These are phyloP conservation scores for Striga asiatica DNA, from an alignment of 257 asterid species.

Conservation along the genomic window DNA sequence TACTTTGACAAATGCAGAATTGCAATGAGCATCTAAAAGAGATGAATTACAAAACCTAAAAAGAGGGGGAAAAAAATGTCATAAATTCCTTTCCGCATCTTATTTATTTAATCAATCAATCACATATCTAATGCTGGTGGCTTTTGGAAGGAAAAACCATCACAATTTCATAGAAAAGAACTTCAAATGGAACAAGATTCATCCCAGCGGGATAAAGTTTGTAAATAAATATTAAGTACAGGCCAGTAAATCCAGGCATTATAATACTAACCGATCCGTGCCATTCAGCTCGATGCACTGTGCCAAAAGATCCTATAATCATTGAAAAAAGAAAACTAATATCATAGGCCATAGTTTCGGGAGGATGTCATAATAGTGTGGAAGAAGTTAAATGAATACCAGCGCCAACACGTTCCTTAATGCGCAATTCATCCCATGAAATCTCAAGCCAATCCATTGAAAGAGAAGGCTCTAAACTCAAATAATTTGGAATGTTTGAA, in stretches of 20 bases:
- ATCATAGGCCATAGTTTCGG: slow-evolving; percentile 11
- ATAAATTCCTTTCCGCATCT: not conserved
- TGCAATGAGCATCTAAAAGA: not conserved
- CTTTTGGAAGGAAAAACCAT: not conserved
- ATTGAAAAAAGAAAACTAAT: not conserved
- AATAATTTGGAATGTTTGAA: slow-evolving; percentile 48
- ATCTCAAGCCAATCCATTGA: slow-evolving; percentile 98
- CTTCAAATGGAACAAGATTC: slow-evolving; percentile 3
- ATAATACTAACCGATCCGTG: slow-evolving; percentile 78
- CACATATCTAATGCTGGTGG: not conserved
- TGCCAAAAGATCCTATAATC: slow-evolving; percentile 89
- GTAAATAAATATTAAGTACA: not conserved
- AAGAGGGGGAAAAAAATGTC: not conserved
- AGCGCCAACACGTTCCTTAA: slow-evolving; percentile 94
- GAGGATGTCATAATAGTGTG: slow-evolving; percentile 3
- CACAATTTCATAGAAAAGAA: slow-evolving; percentile 7
- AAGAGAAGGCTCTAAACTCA: slow-evolving; percentile 80
- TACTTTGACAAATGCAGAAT: not conserved
- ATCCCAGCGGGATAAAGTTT: no score
- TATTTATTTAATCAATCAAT: not conserved
- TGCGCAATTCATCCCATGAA: slow-evolving; percentile 85
- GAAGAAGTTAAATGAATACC: slow-evolving; percentile 32
- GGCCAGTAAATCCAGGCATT: slow-evolving; percentile 11
- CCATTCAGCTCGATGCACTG: slow-evolving; percentile 99
- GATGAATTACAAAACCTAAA: not conserved